Conservation (phyloP, 192 early-diverging fungal species). For the Allomyces javanicus region DNA sequence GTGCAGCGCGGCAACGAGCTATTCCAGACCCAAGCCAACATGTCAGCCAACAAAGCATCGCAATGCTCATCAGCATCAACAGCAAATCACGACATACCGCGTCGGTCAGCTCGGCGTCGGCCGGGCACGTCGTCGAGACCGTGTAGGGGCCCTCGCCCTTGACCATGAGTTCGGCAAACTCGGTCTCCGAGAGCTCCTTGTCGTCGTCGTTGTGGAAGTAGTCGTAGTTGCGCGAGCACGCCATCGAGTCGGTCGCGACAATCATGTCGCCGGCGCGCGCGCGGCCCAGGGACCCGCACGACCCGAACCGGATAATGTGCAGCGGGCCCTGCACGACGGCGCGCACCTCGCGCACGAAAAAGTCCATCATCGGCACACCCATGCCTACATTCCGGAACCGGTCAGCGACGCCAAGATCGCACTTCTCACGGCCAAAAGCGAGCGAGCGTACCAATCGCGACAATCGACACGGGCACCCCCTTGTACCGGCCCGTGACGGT, state of each 20-base stretch:
- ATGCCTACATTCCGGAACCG: slow-evolving; percentile 10
- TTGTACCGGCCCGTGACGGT: slow-evolving; percentile 71
- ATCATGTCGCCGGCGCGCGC: slow-evolving; percentile 41
- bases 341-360: slow-evolving; percentile 71
- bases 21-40: slow-evolving; percentile 7
- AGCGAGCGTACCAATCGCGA: slow-evolving; percentile 76
- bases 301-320: slow-evolving; percentile 63
- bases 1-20: slow-evolving; percentile 15
- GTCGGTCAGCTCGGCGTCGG: slow-evolving; percentile 34
- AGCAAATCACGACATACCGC: slow-evolving; percentile 6
- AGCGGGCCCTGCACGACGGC: slow-evolving; percentile 58
- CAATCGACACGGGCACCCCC: slow-evolving; percentile 51
- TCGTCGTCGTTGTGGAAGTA: slow-evolving; percentile 32
- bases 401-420: no score
- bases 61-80: background rate
- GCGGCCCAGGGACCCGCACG: slow-evolving; percentile 54
- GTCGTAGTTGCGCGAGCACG: slow-evolving; percentile 49
- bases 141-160: slow-evolving; percentile 30
- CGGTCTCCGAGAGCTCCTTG: slow-evolving; percentile 1
- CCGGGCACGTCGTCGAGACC: slow-evolving; percentile 34
- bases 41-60: background rate
- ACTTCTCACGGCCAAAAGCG: background rate
- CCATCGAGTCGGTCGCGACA: slow-evolving; percentile 43
- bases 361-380: slow-evolving; percentile 76
- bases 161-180: slow-evolving; percentile 9